Evolutionary conservation across 2,329 filamentous ascomycete species (phyloP).

Genomic region (Camillea tinctor): DNA sequence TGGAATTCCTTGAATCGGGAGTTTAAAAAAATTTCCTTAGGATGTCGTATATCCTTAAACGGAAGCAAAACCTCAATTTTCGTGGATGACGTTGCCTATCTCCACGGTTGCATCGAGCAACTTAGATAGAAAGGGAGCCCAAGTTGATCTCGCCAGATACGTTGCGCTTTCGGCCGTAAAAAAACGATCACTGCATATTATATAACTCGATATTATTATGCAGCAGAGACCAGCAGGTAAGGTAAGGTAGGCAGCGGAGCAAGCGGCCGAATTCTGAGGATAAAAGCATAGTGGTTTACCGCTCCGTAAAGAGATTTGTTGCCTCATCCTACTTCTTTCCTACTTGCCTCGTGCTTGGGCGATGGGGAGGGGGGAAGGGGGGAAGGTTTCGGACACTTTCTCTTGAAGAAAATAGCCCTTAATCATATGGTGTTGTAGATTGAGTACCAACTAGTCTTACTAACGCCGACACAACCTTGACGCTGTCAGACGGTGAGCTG

Average conservation of each 20-base stretch:
- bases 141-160: neutral
- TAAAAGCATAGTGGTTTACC: neutral
- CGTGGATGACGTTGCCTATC: neutral
- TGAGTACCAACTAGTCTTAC: neutral
- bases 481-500: neutral
- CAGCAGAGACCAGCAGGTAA: neutral
- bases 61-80: neutral
- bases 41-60: neutral
- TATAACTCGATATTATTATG: neutral
- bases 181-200: neutral
- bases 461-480: neutral
- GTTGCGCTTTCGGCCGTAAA: neutral
- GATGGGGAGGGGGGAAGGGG: too few species aligned
- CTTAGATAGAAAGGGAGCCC: neutral
- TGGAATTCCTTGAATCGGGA: neutral
- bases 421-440: neutral
- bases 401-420: neutral
- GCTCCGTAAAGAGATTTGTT: neutral
- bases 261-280: neutral
- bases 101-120: neutral
- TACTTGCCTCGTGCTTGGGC: too few species aligned
- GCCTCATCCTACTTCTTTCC: too few species aligned
- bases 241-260: neutral
- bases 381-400: neutral
- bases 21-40: neutral